Percentiles rank a stretch among this genome's conserved stretches.
Conservation (phyloP, 2,329 filamentous ascomycete species). For the Xylaria hypoxylon region DNA sequence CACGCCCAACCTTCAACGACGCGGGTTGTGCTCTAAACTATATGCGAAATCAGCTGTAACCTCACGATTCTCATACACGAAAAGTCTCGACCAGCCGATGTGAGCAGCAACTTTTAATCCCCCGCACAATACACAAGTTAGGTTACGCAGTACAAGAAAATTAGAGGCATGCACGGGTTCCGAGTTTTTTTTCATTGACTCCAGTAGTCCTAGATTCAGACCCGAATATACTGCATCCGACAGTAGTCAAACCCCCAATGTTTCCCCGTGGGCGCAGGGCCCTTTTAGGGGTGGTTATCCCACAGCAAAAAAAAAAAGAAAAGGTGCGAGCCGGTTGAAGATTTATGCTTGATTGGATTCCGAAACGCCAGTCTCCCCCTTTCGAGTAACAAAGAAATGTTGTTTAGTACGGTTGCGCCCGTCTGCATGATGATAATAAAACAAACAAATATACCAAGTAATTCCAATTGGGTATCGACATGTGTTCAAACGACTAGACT, state of each 20-base stretch:
- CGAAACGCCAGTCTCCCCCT: constrained; percentile 20
- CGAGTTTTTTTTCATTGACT: constrained; percentile 6
- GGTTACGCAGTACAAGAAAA: background rate
- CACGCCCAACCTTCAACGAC: background rate
- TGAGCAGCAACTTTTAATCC: background rate
- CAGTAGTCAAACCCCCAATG: background rate
- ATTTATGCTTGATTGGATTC: constrained; percentile 4
- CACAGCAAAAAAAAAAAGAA: background rate
- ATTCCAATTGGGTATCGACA: constrained; percentile 24
- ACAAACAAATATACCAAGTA: constrained; percentile 28
- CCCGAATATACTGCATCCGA: background rate
- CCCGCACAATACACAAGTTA: background rate
- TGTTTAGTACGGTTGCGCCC: constrained; percentile 8
- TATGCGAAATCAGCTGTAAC: background rate
- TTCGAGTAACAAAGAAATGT: constrained; percentile 2
- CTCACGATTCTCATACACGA: background rate
- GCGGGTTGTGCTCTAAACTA: too few relatives aligned
- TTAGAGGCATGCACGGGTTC: background rate
- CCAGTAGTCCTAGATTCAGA: background rate
- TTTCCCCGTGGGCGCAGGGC: background rate
- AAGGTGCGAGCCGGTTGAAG: background rate
- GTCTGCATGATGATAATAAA: constrained; percentile 24
- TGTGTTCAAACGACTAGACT: constrained; percentile 12
- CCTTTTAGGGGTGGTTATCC: background rate
- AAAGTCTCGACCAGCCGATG: background rate